Evolutionary conservation across 78 protist species (phyloP), one percentile per base, ranked within the genome.

Genomic region (Polysphondylium violaceum): DNA sequence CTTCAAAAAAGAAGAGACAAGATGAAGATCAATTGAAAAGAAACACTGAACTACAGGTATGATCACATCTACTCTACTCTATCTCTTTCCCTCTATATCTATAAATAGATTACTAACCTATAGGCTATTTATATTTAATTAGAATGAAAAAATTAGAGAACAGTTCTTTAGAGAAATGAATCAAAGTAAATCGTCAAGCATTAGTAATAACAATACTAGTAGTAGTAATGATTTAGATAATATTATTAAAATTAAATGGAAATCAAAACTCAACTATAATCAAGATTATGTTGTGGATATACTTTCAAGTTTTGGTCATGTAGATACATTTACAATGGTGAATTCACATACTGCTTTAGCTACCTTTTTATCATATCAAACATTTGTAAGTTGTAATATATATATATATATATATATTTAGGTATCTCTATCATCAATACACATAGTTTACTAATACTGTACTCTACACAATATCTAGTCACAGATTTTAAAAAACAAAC

Each of bases 181-280:
- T 64, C 27, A 40, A 27, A 31, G 9, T 31, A 56, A 27, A 21
- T 25, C 9, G 2, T 41, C 23, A 6, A n/a, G 14, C 16, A 53
- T 17, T 21, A 81, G 8, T 44, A 55, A 53, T 29, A 51, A 72
- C 14, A 67, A 25, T 43, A 53, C n/a, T 27, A 21, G 14, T 38
- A 3, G 16, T 38, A n/a, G 25, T 16, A 36, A 50, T 1, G 43
- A 36, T 11, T 33, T 23, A 16, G 25, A 68, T 3, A 53, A 31
- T 23, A 44, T 63, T n/a, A 36, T 81, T 1, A 33, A 16, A 65
- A 35, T 81, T 23, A 81, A 68, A 67, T 81, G 89, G 89, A 64
- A 16, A 27, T 11, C 33, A 0, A 67, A 68, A 21, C 29, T 81
- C 1, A 71, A 56, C 7, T 81, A 67, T 67, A 64, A 44, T 3